Evolutionary conservation across 371 early-diverging fungal species (phyloP).

Genomic region (Amoeboaphelidium protococcarum): DNA sequence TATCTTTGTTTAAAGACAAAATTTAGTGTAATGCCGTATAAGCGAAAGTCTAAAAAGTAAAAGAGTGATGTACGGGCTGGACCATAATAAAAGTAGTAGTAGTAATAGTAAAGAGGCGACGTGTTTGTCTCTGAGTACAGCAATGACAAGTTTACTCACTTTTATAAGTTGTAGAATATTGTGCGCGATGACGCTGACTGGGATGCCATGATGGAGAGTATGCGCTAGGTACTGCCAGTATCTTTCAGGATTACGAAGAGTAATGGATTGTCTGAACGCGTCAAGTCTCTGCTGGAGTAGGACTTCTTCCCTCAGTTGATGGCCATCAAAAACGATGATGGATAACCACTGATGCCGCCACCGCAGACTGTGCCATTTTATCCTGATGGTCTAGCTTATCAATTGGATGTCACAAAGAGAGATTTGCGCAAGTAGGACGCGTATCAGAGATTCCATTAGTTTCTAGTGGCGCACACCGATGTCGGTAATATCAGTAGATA

Average conservation of each 20-base stretch:
- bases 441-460: slow-evolving; percentile 56
- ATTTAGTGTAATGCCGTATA: too few species aligned
- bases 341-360: slow-evolving; percentile 29
- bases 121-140: background rate
- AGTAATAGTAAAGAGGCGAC: too few species aligned
- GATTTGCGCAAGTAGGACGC: slow-evolving; percentile 40
- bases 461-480: slow-evolving; percentile 80
- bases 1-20: too few species aligned
- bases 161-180: slow-evolving; percentile 29
- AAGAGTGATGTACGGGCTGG: too few species aligned
- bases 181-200: slow-evolving; percentile 59
- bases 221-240: slow-evolving; percentile 46
- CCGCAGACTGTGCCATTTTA: slow-evolving; percentile 51
- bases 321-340: slow-evolving; percentile 32
- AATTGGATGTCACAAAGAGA: slow-evolving; percentile 34
- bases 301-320: slow-evolving; percentile 13
- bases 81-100: too few species aligned
- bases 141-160: background rate
- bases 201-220: slow-evolving; percentile 27
- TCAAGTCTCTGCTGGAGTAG: slow-evolving; percentile 13
- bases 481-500: slow-evolving; percentile 88
- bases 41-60: too few species aligned
- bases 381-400: slow-evolving; percentile 71
- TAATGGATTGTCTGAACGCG: slow-evolving; percentile 10
- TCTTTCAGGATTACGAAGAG: slow-evolving; percentile 77